These are phyloP conservation scores for Neonothopanus nambi DNA, from an alignment of 1,284 basidiomycete genomes.

Conservation along the genomic window DNA sequence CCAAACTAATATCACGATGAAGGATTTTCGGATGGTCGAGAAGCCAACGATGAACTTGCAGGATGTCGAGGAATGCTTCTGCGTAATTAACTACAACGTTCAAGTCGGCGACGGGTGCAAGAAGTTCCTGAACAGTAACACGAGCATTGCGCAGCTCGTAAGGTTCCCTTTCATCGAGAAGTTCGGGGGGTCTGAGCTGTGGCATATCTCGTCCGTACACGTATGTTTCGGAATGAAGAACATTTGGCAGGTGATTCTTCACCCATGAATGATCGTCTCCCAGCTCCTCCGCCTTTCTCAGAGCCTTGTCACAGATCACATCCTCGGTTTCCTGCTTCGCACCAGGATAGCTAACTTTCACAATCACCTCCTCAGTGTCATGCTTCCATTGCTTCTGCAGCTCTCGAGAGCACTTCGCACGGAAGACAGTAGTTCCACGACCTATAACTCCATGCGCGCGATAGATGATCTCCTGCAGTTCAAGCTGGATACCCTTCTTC, in stretches of 20 bases:
- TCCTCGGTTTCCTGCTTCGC: not conserved
- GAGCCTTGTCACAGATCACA: not conserved
- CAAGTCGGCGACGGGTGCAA: not conserved
- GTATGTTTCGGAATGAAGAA: not conserved
- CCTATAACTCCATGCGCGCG: not conserved
- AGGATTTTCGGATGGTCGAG: not conserved
- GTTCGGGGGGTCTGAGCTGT: not conserved
- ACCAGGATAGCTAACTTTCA: slow-evolving; percentile 5
- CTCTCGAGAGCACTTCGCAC: not conserved
- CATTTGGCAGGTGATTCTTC: too few species aligned
- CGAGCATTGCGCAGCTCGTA: not conserved
- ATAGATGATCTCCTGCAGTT: not conserved
- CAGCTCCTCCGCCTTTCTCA: not conserved
- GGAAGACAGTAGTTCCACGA: slow-evolving; percentile 1
- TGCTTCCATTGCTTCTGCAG: not conserved
- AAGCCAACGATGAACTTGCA: slow-evolving; percentile 7
- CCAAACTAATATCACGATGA: slow-evolving; percentile 9
- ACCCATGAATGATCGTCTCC: not conserved
- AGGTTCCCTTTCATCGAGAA: not conserved
- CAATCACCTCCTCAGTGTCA: not conserved
- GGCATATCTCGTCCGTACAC: not conserved
- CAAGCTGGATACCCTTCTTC: too few species aligned
- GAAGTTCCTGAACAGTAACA: too few species aligned
- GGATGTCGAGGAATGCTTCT: slow-evolving; percentile 6
- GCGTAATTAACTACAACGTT: not conserved